Conservation (phyloP, 176 grass and related monocot species). For the Cenchrus americanus region DNA sequence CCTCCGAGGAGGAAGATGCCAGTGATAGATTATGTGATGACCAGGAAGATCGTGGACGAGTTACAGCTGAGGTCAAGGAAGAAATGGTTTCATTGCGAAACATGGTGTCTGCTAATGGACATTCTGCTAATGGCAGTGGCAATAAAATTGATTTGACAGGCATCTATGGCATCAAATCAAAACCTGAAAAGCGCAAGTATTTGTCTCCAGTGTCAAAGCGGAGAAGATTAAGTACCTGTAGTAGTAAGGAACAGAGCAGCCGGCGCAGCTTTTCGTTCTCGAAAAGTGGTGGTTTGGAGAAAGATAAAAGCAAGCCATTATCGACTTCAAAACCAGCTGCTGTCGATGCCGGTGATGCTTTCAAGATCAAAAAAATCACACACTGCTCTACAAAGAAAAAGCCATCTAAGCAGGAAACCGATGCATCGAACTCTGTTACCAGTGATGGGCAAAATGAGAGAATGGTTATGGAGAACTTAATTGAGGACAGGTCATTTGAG, state of each 20-base stretch:
- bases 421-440: conserved; percentile 24
- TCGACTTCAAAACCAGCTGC: conserved; percentile 40
- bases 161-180: conserved; percentile 53
- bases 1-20: conserved; percentile 57
- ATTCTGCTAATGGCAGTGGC: conserved; percentile 38
- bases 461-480: conserved; percentile 24
- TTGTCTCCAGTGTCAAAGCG: conserved; percentile 78
- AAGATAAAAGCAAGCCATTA: conserved; percentile 45
- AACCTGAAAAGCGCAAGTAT: conserved; percentile 59
- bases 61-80: conserved; percentile 37
- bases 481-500: conserved; percentile 44
- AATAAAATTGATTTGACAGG: conserved; percentile 34
- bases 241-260: conserved; percentile 62
- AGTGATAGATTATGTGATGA: conserved; percentile 52
- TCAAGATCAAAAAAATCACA: conserved; percentile 3
- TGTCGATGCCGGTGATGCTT: conserved; percentile 35
- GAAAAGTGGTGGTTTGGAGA: conserved; percentile 43
- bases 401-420: conserved; percentile 22
- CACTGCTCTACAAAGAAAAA: conserved; percentile 48
- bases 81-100: conserved; percentile 40
- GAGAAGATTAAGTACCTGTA: conserved; percentile 75
- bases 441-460: conserved; percentile 36
- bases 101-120: conserved; percentile 44
- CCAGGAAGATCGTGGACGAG: conserved; percentile 31
- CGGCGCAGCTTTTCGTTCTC: conserved; percentile 38